Percentiles rank a stretch among this genome's conserved stretches.
phyloP scores from a whole-genome alignment of 116 monocot species.

The Iris pallida region DNA sequence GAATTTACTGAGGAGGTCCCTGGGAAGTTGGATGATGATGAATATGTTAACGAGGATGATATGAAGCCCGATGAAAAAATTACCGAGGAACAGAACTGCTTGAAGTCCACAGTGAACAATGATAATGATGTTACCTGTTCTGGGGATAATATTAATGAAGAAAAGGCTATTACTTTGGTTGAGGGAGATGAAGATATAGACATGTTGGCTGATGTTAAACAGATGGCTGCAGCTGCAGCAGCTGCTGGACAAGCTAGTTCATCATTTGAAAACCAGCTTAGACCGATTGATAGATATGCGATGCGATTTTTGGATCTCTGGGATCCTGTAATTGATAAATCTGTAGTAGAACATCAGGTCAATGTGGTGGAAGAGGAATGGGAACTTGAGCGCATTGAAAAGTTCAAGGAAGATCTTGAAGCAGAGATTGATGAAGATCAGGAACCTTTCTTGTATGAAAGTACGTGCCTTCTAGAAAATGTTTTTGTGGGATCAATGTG shows the following conservation, averaged over 20 bases:
- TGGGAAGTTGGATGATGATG: conserved; percentile 82
- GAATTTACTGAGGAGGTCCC: conserved; percentile 89
- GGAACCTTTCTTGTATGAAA: conserved; percentile 88
- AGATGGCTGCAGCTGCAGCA: conserved; percentile 91
- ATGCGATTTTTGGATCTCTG: conserved; percentile 92
- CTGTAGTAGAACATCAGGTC: conserved; percentile 52
- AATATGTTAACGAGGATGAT: conserved; percentile 78
- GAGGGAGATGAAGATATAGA: conserved; percentile 81
- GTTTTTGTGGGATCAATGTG: conserved; percentile 1
- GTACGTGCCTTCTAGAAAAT: conserved; percentile 34
- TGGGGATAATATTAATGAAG: conserved; percentile 35
- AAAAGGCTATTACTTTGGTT: conserved; percentile 46
- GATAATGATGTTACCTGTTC: conserved; percentile 8
- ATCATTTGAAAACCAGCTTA: conserved; percentile 91
- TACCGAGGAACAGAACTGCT: conserved; percentile 37
- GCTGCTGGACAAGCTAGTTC: conserved; percentile 96
- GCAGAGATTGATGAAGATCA: conserved; percentile 99
- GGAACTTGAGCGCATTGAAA: conserved; percentile 95
- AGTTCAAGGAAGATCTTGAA: conserved; percentile 93
- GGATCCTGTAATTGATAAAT: conserved; percentile 93
- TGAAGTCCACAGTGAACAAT: conserved; percentile 14
- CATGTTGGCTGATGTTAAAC: conserved; percentile 97
- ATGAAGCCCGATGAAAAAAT: conserved; percentile 44
- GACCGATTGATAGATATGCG: conserved; percentile 97
- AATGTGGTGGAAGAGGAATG: conserved; percentile 71